Evolutionary conservation across 1,284 basidiomycete genomes (phyloP).

Genomic region (Papiliotrema flavescens): DNA sequence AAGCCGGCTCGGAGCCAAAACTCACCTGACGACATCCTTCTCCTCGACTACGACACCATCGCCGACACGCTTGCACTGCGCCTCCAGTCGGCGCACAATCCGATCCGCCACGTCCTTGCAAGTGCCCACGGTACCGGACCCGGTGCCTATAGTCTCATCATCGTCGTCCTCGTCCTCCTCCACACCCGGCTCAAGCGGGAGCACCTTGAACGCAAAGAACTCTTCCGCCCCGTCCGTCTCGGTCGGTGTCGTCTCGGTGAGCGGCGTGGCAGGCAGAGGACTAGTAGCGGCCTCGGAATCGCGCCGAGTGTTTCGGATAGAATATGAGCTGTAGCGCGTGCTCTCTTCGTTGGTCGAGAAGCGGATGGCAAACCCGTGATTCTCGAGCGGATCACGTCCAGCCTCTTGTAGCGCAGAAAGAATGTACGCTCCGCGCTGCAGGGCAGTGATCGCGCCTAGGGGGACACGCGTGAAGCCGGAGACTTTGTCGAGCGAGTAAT

Average conservation of each 20-base stretch:
- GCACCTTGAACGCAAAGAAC: slow-evolving; percentile 52
- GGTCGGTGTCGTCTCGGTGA: background rate
- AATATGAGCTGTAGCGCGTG: slow-evolving; percentile 73
- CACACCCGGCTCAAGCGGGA: slow-evolving; percentile 45
- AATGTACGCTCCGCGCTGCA: slow-evolving; percentile 80
- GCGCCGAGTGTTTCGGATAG: slow-evolving; percentile 60
- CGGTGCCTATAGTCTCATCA: slow-evolving; percentile 54
- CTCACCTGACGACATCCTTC: slow-evolving; percentile 75
- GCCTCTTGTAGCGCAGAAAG: slow-evolving; percentile 84
- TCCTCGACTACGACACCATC: slow-evolving; percentile 54
- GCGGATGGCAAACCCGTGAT: slow-evolving; percentile 74
- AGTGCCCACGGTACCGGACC: slow-evolving; percentile 53
- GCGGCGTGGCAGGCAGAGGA: slow-evolving; percentile 12
- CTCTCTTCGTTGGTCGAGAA: slow-evolving; percentile 68
- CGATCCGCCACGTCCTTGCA: slow-evolving; percentile 72
- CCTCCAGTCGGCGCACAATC: slow-evolving; percentile 65
- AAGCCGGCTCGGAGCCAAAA: slow-evolving; percentile 3
- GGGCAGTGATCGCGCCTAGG: slow-evolving; percentile 72
- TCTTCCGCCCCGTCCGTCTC: slow-evolving; percentile 13
- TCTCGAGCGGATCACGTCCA: slow-evolving; percentile 76
- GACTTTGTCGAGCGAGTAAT: slow-evolving; percentile 86
- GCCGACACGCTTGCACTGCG: slow-evolving; percentile 61
- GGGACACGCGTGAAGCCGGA: slow-evolving; percentile 85
- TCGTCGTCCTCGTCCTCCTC: slow-evolving; percentile 31
- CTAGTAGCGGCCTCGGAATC: slow-evolving; percentile 5